Conservation (phyloP, 441 rosid species). For the Populus hybrid region DNA sequence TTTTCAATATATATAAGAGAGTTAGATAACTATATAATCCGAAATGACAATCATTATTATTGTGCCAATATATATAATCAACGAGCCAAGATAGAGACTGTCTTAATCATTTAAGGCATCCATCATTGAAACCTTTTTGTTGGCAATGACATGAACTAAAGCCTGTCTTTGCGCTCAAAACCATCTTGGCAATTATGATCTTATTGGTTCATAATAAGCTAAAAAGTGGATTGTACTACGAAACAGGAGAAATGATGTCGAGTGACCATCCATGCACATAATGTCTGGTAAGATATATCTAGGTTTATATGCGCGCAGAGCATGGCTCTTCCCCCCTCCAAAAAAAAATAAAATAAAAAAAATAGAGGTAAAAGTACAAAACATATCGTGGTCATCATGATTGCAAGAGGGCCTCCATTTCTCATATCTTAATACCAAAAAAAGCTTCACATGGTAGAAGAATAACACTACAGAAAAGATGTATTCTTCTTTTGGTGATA, state of each 20-base stretch:
- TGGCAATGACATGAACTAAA: slow-evolving; percentile 28
- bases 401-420: background rate
- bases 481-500: slow-evolving; percentile 31
- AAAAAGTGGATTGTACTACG: slow-evolving; percentile 31
- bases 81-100: no score
- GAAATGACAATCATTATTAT: no score
- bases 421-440: background rate
- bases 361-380: background rate
- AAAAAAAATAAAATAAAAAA: no score
- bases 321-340: no score
- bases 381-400: background rate
- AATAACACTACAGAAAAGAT: slow-evolving; percentile 27
- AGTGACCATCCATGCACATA: slow-evolving; percentile 6
- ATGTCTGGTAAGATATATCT: background rate
- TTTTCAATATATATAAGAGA: no score
- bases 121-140: no score
- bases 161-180: slow-evolving; percentile 24
- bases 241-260: slow-evolving; percentile 11
- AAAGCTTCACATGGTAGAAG: slow-evolving; percentile 36
- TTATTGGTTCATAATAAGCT: slow-evolving; percentile 26
- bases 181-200: slow-evolving; percentile 8
- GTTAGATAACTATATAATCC: no score
- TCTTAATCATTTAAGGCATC: no score
- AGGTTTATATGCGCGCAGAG: background rate
- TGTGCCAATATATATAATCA: no score